Conservation (phyloP, 106 monocot genomes). For the Platanthera zijinensis region DNA sequence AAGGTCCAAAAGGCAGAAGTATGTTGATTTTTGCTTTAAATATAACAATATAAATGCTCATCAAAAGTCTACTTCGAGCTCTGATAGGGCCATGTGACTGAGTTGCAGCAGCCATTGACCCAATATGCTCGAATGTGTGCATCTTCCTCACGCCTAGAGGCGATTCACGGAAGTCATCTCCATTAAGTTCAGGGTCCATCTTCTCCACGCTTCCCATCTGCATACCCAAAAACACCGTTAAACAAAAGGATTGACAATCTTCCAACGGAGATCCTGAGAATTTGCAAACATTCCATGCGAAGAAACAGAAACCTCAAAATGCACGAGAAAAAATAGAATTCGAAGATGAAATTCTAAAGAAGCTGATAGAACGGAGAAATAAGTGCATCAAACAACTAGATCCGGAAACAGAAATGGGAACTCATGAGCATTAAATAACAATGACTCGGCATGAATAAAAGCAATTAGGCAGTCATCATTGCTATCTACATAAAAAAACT, state of each 20-base stretch:
- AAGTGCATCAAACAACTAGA: neutral
- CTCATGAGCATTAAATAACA: too few species aligned
- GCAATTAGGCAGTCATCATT: neutral
- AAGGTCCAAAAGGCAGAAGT: conserved; percentile 89
- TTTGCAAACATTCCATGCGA: neutral
- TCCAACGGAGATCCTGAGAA: neutral
- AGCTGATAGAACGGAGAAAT: neutral
- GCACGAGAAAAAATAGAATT: neutral
- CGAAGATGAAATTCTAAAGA: neutral
- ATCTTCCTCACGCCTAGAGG: conserved; percentile 33
- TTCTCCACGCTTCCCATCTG: conserved; percentile 6
- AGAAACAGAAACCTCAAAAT: conserved; percentile 3
- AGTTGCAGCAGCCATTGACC: conserved; percentile 42
- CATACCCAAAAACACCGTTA: neutral
- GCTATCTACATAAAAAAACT: neutral
- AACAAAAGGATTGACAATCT: neutral
- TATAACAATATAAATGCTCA: conserved; percentile 58
- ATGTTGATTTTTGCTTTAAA: conserved; percentile 85
- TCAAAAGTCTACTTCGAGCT: conserved; percentile 26
- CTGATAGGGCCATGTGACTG: conserved; percentile 27
- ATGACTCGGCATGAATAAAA: neutral
- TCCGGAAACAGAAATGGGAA: neutral
- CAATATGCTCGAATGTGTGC: conserved; percentile 51
- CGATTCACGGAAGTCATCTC: conserved; percentile 1
- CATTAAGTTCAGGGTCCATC: conserved; percentile 9